Base-by-base conservation (phyloP, 495 filamentous ascomycete genomes). In the Podospora bellae-mahoneyi region DNA sequence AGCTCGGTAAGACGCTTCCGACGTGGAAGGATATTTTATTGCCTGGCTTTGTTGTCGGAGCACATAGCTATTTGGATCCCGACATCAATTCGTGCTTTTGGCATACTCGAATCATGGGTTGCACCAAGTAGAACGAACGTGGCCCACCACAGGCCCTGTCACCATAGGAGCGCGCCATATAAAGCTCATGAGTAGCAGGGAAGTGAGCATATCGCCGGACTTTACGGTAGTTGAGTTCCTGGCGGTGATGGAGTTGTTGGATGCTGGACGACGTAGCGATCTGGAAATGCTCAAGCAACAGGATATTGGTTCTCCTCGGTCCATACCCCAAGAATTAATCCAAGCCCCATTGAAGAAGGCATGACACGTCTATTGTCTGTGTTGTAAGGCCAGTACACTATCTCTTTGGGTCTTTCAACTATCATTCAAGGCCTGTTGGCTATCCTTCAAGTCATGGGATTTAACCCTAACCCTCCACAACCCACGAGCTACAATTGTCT, bases 221-320 rank as follows among this genome's bases (percentile, higher is more conserved):
- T 87, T 85, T 67, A 81, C 81, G 1, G 86, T 27, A 81, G 82
- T 18, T 88, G 86, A 85, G 23, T 23, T 23, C 44, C 68, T 18
- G 67, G 64, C 4, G 61, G 64, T 16, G 86, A 85, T 34, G 84
- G 83, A n/a, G 80, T 84, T 68, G 77, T 88, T 71, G 86, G 75
- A 7, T 67, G 79, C n/a, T 81, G 81, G 34, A 80, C 54, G 18
- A n/a, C 54, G 2, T 23, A 23, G 23, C 23, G 23, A 1, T 2
- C 23, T 23, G 23, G 23, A 23, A 23, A 23, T 23, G 23, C 23
- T 23, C 23, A 23, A 23, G 23, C 1, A 23, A 57, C 54, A 57
- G 5, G 5, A 57, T 57, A 7, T 57, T n/a, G 18, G 16, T 57
- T 39, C 34, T 39, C 34, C 6, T 39, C 34, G 10, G 34, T 39